Percentiles rank a stretch among this genome's conserved stretches.
Evolutionary conservation across 257 asterid species (phyloP).

Genomic region (Solanum sitiens): DNA sequence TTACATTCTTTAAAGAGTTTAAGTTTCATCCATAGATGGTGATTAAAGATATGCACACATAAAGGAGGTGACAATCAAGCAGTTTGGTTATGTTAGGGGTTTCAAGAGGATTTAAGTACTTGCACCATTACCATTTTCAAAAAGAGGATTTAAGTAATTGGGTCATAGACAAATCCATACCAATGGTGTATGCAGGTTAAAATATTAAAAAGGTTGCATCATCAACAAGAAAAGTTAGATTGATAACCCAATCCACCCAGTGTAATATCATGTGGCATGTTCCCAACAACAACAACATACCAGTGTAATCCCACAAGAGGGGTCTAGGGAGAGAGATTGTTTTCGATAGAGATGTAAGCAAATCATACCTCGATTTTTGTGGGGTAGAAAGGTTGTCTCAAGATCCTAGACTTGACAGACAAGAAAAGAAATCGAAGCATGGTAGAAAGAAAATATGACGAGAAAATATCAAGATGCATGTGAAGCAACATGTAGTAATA

Average conservation of each 20-base stretch:
- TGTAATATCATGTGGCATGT: not conserved
- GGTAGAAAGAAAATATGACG: too few relatives aligned
- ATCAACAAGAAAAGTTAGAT: too few relatives aligned
- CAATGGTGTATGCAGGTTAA: not conserved
- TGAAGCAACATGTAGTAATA: not conserved
- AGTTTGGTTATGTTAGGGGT: not conserved
- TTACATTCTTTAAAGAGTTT: not conserved
- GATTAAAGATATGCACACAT: not conserved
- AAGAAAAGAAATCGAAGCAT: too few relatives aligned
- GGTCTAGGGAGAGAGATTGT: not conserved
- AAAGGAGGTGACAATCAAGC: not conserved
- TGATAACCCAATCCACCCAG: not conserved
- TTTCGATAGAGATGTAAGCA: not conserved
- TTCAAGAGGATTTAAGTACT: too few relatives aligned
- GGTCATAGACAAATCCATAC: not conserved
- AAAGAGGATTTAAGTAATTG: not conserved
- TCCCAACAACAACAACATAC: not conserved
- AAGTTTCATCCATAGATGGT: not conserved
- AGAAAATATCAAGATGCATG: not conserved
- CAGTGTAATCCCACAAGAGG: not conserved
- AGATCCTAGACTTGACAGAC: too few relatives aligned
- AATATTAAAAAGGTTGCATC: not conserved
- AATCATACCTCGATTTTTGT: not conserved
- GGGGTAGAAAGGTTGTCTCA: too few relatives aligned
- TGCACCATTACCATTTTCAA: too few relatives aligned